Base-by-base conservation (phyloP, 768 basidiomycete genomes). In the Pleurotus pulmonarius region DNA sequence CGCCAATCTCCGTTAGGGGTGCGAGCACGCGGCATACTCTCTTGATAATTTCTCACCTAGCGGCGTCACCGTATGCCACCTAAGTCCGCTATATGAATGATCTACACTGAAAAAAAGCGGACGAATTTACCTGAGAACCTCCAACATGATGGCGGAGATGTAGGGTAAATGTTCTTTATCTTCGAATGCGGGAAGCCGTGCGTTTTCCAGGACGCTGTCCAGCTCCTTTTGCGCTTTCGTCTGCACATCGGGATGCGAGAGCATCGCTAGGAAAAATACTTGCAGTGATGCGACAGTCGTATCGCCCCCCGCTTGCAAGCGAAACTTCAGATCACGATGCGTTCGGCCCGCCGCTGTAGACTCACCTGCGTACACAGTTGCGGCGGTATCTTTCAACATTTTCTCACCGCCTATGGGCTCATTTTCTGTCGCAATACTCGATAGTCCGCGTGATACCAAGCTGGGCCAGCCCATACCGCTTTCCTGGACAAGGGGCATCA, bases 211-310 rank as follows among this genome's bases (percentile, higher is more conserved):
- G 9, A 71, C 65, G 3, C 41, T 26, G 43, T 73, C 70, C 4
- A 74, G 60, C 34, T 73, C 71, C 0, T 57, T 56, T 22, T 73
- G 74, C 6, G 69, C 72, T 12, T 61, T 64, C 12, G 34, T 49
- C 26, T 70, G 62, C 3, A 63, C 63, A 9, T 66, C 63, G 3
- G 72, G 70, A 47, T 70, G 55, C 11, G 59, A 56, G 22, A 69
- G 56, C 59, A 75, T 63, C 13, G 63, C 65, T 16, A 70, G 68
- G 13, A 72, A 43, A 54, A 66, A 69, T 0, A 59, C 47, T 1
- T 57, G 18, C 1, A 73, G 48, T 0, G 58, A 54, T 1, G 68
- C 52, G 3, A 61, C 56, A 7, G 66, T 69, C 11, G 72, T 69
- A 55, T 71, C 69, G 2, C 67, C 57, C 2, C 68, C 61, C 26